A percentile compares a stretch with the other conserved stretches of the same genome.
Evolutionary conservation across 2,329 filamentous ascomycete species (phyloP).

Genomic region (Onygenales sp.): DNA sequence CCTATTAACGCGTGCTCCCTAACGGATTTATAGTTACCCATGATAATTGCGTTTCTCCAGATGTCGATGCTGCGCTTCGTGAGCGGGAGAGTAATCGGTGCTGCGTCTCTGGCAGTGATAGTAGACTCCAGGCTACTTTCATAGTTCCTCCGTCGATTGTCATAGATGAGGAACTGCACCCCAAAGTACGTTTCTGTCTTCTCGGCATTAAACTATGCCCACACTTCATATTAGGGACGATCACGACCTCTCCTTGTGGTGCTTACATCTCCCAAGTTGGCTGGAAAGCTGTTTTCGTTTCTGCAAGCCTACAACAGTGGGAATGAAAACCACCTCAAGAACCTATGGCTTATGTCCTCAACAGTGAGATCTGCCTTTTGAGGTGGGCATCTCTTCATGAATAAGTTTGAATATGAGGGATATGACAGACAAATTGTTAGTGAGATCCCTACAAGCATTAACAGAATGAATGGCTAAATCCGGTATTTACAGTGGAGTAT

Average conservation of each 20-base stretch:
- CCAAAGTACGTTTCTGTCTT: background rate
- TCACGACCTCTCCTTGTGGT: constrained; percentile 1
- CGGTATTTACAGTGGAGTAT: background rate
- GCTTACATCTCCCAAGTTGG: background rate
- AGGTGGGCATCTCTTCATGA: background rate
- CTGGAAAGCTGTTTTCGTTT: background rate
- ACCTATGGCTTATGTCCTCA: constrained; percentile 3
- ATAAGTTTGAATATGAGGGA: background rate
- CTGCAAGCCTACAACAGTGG: background rate
- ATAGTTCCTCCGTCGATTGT: background rate
- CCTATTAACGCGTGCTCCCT: too few species aligned
- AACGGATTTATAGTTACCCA: background rate
- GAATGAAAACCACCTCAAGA: background rate
- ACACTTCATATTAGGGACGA: background rate
- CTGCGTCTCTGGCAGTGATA: background rate
- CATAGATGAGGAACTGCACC: background rate
- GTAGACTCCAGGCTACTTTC: background rate
- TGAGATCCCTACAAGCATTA: too few species aligned
- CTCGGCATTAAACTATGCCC: background rate
- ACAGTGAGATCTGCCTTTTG: background rate
- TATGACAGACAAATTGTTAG: too few species aligned
- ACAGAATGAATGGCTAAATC: background rate
- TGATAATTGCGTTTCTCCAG: background rate
- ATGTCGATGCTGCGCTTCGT: constrained; percentile 1
- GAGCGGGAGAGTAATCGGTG: background rate